These are phyloP conservation scores for Jatropha curcas DNA, from an alignment of 345 rosid genomes.

Conservation along the genomic window DNA sequence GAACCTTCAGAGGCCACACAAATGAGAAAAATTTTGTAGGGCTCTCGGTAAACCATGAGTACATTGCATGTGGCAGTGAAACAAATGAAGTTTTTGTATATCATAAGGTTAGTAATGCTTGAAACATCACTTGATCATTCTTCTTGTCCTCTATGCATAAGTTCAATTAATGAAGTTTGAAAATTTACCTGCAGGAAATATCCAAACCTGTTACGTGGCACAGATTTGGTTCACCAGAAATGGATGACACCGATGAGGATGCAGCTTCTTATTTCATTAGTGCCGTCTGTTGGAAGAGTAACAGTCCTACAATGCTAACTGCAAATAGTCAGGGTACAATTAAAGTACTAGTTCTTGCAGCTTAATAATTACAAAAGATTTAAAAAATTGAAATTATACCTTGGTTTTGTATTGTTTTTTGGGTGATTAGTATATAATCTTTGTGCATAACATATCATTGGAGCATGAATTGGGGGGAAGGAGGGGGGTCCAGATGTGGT, in stretches of 20 bases:
- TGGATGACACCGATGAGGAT: constrained; percentile 85
- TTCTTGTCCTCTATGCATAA: neutral
- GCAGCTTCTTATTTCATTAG: constrained; percentile 86
- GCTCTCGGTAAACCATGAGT: constrained; percentile 77
- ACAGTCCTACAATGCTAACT: constrained; percentile 85
- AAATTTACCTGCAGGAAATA: constrained; percentile 66
- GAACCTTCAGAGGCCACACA: constrained; percentile 86
- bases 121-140: neutral
- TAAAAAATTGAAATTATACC: too few species aligned
- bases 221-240: constrained; percentile 85
- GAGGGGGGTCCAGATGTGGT: too few species aligned
- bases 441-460: constrained; percentile 14
- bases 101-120: constrained; percentile 67
- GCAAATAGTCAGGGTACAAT: constrained; percentile 99
- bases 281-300: constrained; percentile 98
- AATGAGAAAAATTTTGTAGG: constrained; percentile 98
- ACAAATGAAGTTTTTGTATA: constrained; percentile 92
- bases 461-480: neutral
- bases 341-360: constrained; percentile 82
- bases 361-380: constrained; percentile 28
- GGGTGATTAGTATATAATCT: neutral
- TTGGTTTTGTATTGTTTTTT: too few species aligned
- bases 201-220: constrained; percentile 79
- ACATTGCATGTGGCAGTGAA: constrained; percentile 95
- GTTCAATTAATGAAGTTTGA: neutral